Base-by-base conservation (phyloP, 176 grass and related monocot species). In the Avena sativa region DNA sequence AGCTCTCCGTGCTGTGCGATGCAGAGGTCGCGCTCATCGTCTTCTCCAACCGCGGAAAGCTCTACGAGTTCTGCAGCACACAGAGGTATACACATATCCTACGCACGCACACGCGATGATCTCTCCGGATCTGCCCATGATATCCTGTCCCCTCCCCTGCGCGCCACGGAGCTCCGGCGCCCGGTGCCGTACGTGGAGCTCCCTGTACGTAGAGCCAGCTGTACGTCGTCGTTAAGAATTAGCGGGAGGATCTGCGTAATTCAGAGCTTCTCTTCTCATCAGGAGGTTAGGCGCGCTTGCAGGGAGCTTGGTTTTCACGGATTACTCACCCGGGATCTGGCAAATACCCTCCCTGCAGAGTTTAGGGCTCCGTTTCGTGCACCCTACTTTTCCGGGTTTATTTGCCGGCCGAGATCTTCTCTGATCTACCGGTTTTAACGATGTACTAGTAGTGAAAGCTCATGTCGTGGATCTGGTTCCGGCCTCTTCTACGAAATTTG, bases 1-100 rank as follows among this genome's bases (percentile, higher is more conserved):
- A 95, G 91, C 93, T 95, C 56, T 92, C 90, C 40, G 88, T 95
- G n/a, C 93, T 95, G 19, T 95, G 91, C 90, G 88, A 95, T 65
- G 91, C 93, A 44, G 93, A 95, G 90, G 93, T 92, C 76, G 88
- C 90, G 28, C 88, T 92, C 80, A 87, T 95, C 88, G 60, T 95
- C 93, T 95, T 95, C 90, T 95, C 93, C 86, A 89, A 77, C 86
- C 88, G 84, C 71, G 91, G 93, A 55, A 92, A 92, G 86, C 93
- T 95, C 88, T 92, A 87, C 48, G 91, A 95, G 86, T 95, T 92
- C 86, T 92, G 83, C 90, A 95, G 93, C 88, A 86, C 87, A 9
- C 86, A 89, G 38, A 90, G 91, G 91, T 90, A 89, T 28, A 17
- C 2, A 15, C 13, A 6, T 38, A 14, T 40, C 23, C 9, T 5